These are phyloP conservation scores for Alternaria gansuensis DNA, from an alignment of 2,329 filamentous ascomycete species.

Conservation along the genomic window DNA sequence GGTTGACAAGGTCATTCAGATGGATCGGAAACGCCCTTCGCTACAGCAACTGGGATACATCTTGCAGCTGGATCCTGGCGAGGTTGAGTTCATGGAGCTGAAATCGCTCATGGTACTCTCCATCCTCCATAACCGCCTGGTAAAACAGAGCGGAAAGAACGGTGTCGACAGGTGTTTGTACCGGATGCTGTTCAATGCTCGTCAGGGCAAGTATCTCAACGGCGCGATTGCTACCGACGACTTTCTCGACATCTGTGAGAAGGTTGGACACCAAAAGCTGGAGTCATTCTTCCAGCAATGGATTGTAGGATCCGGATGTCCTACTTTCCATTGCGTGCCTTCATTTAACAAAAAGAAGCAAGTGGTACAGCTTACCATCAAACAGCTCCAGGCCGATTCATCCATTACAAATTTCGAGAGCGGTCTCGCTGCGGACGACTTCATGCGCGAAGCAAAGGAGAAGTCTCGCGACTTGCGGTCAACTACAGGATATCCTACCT, in stretches of 20 bases:
- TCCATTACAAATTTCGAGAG: slow-evolving; percentile 39
- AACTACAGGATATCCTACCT: slow-evolving; percentile 77
- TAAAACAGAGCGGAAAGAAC: slow-evolving; percentile 84
- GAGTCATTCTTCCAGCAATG: slow-evolving; percentile 95
- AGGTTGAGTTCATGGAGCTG: slow-evolving; percentile 86
- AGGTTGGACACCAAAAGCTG: slow-evolving; percentile 83
- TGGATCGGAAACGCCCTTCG: slow-evolving; percentile 83
- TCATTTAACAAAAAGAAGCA: slow-evolving; percentile 98
- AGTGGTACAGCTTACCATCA: slow-evolving; percentile 89
- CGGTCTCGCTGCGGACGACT: slow-evolving; percentile 73
- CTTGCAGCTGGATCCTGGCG: slow-evolving; percentile 82
- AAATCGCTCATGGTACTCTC: slow-evolving; percentile 93
- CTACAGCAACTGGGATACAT: slow-evolving; percentile 80
- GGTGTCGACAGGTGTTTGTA: slow-evolving; percentile 87
- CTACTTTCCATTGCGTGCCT: slow-evolving; percentile 84
- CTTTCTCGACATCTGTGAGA: slow-evolving; percentile 86
- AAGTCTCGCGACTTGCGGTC: slow-evolving; percentile 73
- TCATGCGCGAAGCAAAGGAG: slow-evolving; percentile 86
- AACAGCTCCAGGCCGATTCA: slow-evolving; percentile 63
- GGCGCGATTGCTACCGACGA: slow-evolving; percentile 75
- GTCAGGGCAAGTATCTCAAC: slow-evolving; percentile 78
- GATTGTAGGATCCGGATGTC: slow-evolving; percentile 88
- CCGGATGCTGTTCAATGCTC: slow-evolving; percentile 84
- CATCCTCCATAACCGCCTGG: slow-evolving; percentile 88
- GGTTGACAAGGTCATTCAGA: slow-evolving; percentile 80